phyloP scores from a whole-genome alignment of 2,329 filamentous ascomycete species.

The Daldinia eschscholtzii region DNA sequence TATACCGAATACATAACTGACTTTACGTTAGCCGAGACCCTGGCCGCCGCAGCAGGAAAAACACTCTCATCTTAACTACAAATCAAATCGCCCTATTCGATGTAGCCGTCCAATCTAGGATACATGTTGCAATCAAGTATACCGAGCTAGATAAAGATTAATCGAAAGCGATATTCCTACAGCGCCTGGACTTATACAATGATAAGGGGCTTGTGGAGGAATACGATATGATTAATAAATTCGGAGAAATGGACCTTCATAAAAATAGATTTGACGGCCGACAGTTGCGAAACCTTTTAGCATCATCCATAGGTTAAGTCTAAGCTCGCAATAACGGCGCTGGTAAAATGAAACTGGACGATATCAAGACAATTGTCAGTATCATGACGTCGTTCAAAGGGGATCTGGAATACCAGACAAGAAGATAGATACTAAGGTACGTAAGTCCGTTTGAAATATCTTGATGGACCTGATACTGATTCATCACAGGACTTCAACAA shows the following conservation, averaged over 20 bases:
- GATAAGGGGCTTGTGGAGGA: slow-evolving; percentile 2
- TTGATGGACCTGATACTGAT: neutral
- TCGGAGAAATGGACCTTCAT: neutral
- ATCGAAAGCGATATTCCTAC: slow-evolving; percentile 1
- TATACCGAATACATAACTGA: neutral
- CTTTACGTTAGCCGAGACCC: neutral
- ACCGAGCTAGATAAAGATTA: slow-evolving; percentile 17
- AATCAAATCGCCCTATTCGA: slow-evolving; percentile 49
- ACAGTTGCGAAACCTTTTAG: neutral
- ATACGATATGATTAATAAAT: neutral
- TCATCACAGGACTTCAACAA: neutral
- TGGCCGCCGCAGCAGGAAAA: slow-evolving; percentile 19
- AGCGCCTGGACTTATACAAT: neutral
- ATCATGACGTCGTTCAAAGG: neutral
- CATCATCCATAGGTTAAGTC: neutral
- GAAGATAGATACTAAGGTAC: slow-evolving; percentile 2
- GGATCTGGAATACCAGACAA: neutral
- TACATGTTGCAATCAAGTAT: slow-evolving; percentile 47
- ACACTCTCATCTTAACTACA: slow-evolving; percentile 30
- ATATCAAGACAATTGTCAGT: neutral
- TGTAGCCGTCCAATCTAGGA: slow-evolving; percentile 45
- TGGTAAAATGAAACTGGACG: neutral
- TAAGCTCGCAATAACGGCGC: neutral
- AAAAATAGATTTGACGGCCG: neutral
- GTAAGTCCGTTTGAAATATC: neutral